A percentile compares a stretch with the other conserved stretches of the same genome.
phyloP scores from a whole-genome alignment of 2,329 filamentous ascomycete species.

The Fusarium verticillioides region DNA sequence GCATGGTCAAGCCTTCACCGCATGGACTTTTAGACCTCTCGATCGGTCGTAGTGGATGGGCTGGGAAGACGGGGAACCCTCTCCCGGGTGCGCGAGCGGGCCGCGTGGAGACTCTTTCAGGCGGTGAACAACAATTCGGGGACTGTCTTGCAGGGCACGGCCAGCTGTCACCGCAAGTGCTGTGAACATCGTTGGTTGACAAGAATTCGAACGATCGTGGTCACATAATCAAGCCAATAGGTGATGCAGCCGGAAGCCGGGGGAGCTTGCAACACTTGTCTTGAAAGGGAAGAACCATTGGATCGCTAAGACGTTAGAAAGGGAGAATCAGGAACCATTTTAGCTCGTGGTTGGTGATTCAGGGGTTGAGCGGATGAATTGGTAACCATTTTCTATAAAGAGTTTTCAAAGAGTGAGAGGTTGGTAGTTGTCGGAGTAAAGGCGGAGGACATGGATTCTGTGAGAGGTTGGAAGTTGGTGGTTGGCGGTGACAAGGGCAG shows the following conservation, averaged over 20 bases:
- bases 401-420: constrained; percentile 16
- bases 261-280: constrained; percentile 40
- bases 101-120: constrained; percentile 42
- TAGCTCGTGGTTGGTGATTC: constrained; percentile 25
- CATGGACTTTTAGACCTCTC: constrained; percentile 22
- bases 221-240: constrained; percentile 39
- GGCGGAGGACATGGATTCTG: too few relatives aligned
- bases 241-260: constrained; percentile 39
- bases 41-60: constrained; percentile 26
- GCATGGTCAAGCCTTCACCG: constrained; percentile 32
- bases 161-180: constrained; percentile 47
- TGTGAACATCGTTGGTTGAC: constrained; percentile 36
- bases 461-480: too few relatives aligned
- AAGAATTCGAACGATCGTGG: constrained; percentile 13
- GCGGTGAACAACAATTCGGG: constrained; percentile 41
- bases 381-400: not conserved
- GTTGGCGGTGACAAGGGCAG: constrained; percentile 11
- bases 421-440: not conserved
- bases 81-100: constrained; percentile 40
- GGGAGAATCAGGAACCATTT: constrained; percentile 35
- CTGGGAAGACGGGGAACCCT: constrained; percentile 28
- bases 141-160: constrained; percentile 30
- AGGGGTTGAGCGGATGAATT: constrained; percentile 17
- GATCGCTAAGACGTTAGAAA: constrained; percentile 28
- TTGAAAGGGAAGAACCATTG: constrained; percentile 36